phyloP scores from a whole-genome alignment of 805 yeast species.

The Pichia cephalocereana region DNA sequence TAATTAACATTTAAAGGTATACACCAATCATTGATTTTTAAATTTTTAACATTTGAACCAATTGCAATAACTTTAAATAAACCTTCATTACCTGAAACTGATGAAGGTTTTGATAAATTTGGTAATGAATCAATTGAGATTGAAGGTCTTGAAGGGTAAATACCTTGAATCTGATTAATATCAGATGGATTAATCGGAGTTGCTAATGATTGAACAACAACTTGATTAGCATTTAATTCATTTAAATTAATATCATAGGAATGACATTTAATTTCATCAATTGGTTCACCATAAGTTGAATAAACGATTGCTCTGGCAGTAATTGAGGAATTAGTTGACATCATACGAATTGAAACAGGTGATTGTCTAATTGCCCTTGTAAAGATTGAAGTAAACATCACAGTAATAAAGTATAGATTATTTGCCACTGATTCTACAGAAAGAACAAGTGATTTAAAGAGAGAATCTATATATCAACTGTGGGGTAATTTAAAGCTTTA shows the following conservation, averaged over 20 bases:
- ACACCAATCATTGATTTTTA: constrained; percentile 76
- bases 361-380: too few species aligned
- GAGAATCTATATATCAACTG: too few species aligned
- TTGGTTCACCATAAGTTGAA: constrained; percentile 58
- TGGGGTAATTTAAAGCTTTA: too few species aligned
- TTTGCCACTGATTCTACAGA: too few species aligned
- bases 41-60: constrained; percentile 41
- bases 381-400: too few species aligned
- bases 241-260: constrained; percentile 34
- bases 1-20: constrained; percentile 68
- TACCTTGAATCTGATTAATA: constrained; percentile 77
- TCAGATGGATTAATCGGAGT: constrained; percentile 90
- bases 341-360: constrained; percentile 3
- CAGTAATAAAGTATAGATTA: too few species aligned
- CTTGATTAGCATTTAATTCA: constrained; percentile 29
- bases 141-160: constrained; percentile 70
- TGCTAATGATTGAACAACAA: constrained; percentile 63
- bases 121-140: constrained; percentile 41
- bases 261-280: constrained; percentile 44
- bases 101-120: constrained; percentile 50
- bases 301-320: constrained; percentile 57
- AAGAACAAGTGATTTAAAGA: too few species aligned
- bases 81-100: constrained; percentile 93
- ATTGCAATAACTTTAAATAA: constrained; percentile 72
- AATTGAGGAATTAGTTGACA: constrained; percentile 11